Evolutionary conservation across 176 grass and related monocot genomes (phyloP).

Genomic region (Rhynchospora breviuscula): DNA sequence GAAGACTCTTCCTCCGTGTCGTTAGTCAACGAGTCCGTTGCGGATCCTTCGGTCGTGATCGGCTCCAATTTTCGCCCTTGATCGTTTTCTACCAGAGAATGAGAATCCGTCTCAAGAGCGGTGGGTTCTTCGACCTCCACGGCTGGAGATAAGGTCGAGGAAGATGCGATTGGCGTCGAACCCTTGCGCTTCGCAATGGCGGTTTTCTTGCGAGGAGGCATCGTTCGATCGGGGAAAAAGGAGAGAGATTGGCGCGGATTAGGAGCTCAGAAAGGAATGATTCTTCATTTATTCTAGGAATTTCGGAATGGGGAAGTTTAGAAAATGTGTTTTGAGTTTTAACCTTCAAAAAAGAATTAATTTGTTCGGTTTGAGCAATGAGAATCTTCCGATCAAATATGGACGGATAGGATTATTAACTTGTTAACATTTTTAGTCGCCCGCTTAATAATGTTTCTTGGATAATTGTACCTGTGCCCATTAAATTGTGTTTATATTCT

Average conservation of each 20-base stretch:
- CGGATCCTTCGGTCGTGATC: neutral
- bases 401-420: neutral
- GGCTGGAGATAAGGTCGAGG: neutral
- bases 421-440: no score
- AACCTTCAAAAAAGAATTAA: neutral
- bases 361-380: neutral
- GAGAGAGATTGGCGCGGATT: neutral
- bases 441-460: no score
- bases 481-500: no score
- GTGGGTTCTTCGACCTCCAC: neutral
- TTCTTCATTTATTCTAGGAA: neutral
- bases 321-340: no score
- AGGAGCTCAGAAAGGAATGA: neutral
- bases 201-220: constrained; percentile 18
- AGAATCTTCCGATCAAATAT: neutral
- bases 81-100: neutral
- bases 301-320: neutral
- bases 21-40: neutral
- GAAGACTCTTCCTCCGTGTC: neutral
- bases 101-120: neutral
- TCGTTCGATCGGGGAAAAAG: neutral
- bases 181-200: neutral
- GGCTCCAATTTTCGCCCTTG: neutral
- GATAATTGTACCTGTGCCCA: no score
- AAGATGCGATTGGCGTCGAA: neutral